A percentile compares a stretch with the other conserved stretches of the same genome.
Conservation (phyloP, 768 basidiomycete genomes). For the Leccinum subtestaceum region DNA sequence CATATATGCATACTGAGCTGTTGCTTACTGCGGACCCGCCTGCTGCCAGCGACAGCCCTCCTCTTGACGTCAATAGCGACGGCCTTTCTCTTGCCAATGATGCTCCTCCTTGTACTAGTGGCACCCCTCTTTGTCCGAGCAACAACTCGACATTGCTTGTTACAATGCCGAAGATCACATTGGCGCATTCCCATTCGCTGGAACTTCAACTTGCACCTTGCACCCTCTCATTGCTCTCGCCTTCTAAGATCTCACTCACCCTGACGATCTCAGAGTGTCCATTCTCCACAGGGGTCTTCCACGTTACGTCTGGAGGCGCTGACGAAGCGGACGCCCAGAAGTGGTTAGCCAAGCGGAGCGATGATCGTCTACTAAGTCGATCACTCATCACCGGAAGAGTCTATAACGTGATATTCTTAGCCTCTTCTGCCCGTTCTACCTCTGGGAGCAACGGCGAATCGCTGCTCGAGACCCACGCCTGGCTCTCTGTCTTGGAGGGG, state of each 20-base stretch:
- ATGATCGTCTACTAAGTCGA: constrained; percentile 6
- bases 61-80: no score
- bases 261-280: constrained; percentile 18
- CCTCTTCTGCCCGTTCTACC: constrained; percentile 1
- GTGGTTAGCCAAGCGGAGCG: constrained; percentile 4
- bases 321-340: background rate
- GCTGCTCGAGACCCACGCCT: constrained; percentile 13
- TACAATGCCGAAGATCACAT: background rate
- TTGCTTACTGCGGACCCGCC: background rate
- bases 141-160: background rate
- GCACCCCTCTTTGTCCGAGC: background rate
- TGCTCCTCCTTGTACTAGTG: no score
- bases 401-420: constrained; percentile 21
- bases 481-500: constrained; percentile 12
- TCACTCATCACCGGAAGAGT: constrained; percentile 19
- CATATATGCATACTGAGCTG: constrained; percentile 16
- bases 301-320: background rate
- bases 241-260: constrained; percentile 6
- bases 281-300: constrained; percentile 17
- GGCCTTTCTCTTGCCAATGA: no score
- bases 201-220: background rate
- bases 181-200: constrained; percentile 3
- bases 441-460: background rate
- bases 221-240: background rate
- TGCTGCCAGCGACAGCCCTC: background rate